Conservation (phyloP, 2,329 filamentous ascomycete species). For the Fusarium tuaranense region DNA sequence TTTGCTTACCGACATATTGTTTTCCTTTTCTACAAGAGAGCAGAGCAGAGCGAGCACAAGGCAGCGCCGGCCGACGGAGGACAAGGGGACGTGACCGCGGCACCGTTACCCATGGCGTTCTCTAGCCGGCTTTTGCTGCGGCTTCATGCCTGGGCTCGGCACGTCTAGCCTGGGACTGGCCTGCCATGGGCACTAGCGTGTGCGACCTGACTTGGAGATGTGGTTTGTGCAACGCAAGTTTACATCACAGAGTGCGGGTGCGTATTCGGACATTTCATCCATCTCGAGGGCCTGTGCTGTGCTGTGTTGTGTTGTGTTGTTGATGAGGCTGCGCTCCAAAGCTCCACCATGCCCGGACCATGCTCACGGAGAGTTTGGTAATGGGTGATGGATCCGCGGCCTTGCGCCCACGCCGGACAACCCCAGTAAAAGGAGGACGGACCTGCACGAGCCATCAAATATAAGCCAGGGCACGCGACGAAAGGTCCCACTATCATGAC, state of each 20-base stretch:
- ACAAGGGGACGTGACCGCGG: slow-evolving; percentile 19
- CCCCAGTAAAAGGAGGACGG: slow-evolving; percentile 1
- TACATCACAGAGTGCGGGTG: not conserved
- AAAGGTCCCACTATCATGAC: slow-evolving; percentile 34
- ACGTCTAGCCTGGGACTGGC: slow-evolving; percentile 33
- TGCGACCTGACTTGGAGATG: slow-evolving; percentile 1
- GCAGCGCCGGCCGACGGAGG: slow-evolving; percentile 4
- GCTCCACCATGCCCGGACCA: slow-evolving; percentile 9
- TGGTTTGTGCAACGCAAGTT: not conserved
- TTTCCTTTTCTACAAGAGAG: not conserved
- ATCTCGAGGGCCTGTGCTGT: not conserved
- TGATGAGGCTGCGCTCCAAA: slow-evolving; percentile 25
- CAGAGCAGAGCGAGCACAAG: slow-evolving; percentile 19
- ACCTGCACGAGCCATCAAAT: slow-evolving; percentile 31
- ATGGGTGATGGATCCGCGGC: slow-evolving; percentile 19
- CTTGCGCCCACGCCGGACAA: slow-evolving; percentile 32
- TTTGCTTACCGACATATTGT: slow-evolving; percentile 13
- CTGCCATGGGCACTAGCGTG: slow-evolving; percentile 26
- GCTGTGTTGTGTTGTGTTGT: not conserved
- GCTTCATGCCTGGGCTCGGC: slow-evolving; percentile 34
- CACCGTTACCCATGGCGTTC: slow-evolving; percentile 35
- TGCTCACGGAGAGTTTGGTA: slow-evolving; percentile 18
- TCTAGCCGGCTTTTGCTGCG: slow-evolving; percentile 28
- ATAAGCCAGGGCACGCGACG: slow-evolving; percentile 31
- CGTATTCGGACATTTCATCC: slow-evolving; percentile 31